Percentiles rank a stretch among this genome's conserved stretches.
Conservation (phyloP, 371 early-diverging fungal genomes). For the Apophysomyces ossiformis region DNA sequence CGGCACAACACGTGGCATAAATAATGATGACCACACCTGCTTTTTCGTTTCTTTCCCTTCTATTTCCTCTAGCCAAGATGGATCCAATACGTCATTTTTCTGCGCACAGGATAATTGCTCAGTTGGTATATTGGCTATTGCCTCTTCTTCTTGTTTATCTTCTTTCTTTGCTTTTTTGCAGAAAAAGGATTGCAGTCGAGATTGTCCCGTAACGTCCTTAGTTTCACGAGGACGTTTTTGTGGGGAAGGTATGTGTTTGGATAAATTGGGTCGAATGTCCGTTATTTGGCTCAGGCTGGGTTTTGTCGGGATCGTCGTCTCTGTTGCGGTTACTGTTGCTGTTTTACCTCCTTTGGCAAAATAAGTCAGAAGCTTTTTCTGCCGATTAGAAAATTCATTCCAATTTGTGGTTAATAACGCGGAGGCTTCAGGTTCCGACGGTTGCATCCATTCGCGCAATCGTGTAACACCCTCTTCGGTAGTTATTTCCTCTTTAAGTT, state of each 20-base stretch:
- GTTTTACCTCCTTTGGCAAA: constrained; percentile 22
- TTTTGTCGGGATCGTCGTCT: no score
- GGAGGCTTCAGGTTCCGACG: constrained; percentile 35
- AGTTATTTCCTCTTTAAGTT: constrained; percentile 49
- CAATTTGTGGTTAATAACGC: constrained; percentile 64
- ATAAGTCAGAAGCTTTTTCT: constrained; percentile 59
- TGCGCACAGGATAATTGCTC: background rate
- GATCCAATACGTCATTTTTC: constrained; percentile 11
- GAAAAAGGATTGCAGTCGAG: background rate
- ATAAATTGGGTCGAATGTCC: background rate
- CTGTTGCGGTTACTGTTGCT: background rate
- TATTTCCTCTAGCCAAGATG: constrained; percentile 21
- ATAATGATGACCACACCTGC: constrained; percentile 61
- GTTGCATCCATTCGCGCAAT: background rate
- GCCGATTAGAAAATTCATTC: constrained; percentile 65
- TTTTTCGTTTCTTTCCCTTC: constrained; percentile 39
- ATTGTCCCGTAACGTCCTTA: background rate
- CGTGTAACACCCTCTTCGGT: constrained; percentile 14
- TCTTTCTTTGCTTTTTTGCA: background rate
- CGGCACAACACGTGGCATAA: constrained; percentile 57
- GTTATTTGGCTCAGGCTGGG: no score
- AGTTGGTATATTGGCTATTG: background rate
- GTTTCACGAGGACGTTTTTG: background rate
- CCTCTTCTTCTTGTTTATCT: no score
- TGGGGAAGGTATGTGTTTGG: background rate